phyloP scores from a whole-genome alignment of 495 filamentous ascomycete genomes.

The Xylaria curta region DNA sequence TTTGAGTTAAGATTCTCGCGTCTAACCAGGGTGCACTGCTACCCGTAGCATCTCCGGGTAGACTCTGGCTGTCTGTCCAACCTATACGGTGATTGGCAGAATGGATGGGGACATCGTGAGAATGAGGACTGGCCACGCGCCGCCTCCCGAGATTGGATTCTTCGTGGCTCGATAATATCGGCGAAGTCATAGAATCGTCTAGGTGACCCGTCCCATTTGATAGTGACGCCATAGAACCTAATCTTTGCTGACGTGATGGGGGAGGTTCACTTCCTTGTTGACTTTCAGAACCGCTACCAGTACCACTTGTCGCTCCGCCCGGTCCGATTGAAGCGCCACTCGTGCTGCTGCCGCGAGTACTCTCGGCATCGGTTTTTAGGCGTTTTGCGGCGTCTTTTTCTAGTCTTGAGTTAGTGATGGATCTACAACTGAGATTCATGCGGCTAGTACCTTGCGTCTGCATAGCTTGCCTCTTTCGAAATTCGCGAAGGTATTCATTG shows the following conservation, averaged over 20 bases:
- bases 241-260: slow-evolving; percentile 46
- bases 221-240: slow-evolving; percentile 47
- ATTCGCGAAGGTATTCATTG: slow-evolving; percentile 71
- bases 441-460: slow-evolving; percentile 46
- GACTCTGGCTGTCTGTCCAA: slow-evolving; percentile 33
- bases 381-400: slow-evolving; percentile 55
- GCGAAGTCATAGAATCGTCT: slow-evolving; percentile 47
- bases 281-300: slow-evolving; percentile 49
- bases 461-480: slow-evolving; percentile 68
- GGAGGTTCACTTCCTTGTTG: slow-evolving; percentile 54
- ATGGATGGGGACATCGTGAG: slow-evolving; percentile 31
- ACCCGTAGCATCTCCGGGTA: slow-evolving; percentile 27
- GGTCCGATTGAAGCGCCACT: slow-evolving; percentile 43
- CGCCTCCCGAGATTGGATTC: slow-evolving; percentile 27
- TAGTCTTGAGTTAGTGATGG: slow-evolving; percentile 26
- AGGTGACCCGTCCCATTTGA: slow-evolving; percentile 35
- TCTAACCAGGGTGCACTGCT: slow-evolving; percentile 36
- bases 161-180: slow-evolving; percentile 34
- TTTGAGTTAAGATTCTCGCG: slow-evolving; percentile 31
- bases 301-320: slow-evolving; percentile 47
- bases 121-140: slow-evolving; percentile 38
- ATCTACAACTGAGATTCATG: neutral
- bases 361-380: slow-evolving; percentile 43
- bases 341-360: slow-evolving; percentile 38
- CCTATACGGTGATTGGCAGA: slow-evolving; percentile 27